Base-by-base conservation (phyloP, 768 basidiomycete genomes). In the Rhizopogon roseolus region DNA sequence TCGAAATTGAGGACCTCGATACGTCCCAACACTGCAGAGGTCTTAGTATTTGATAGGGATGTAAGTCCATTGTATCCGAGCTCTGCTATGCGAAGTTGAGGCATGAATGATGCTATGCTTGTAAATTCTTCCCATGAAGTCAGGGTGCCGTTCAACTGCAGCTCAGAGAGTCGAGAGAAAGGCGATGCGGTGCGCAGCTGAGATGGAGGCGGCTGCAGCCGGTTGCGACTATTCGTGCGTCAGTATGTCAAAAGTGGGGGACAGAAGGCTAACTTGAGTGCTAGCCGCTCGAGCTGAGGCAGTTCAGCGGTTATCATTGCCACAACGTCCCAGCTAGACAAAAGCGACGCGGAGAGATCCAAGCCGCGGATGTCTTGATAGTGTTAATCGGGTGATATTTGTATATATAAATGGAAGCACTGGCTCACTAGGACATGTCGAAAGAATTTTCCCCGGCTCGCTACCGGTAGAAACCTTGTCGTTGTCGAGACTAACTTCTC, bases 401-500 rank as follows among this genome's bases (percentile, higher is more conserved):
- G 11, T n/a, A n/a, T n/a, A n/a, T n/a, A n/a, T n/a, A n/a, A 45
- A 22, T 22, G 22, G 43, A 57, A 38, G 45, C 41, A 54, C 49
- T 40, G 36, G 73, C 84, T 77, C 66, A 92, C 90, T 86, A 37
- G 86, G 82, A 64, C 87, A 91, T 25, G 76, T 81, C 36, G 72
- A 66, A 36, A 63, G 58, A 54, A 90, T 83, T 52, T 73, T 70
- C 25, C 82, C 84, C 25, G 73, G 64, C 25, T 74, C 64, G 54
- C 76, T 71, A 22, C 85, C 76, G 40, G 72, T 63, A 45, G 81
- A 77, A 11, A 96, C 83, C 52, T 73, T 66, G 57, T 85, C 81
- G 60, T 74, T 76, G 63, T 95, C 90, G 28, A 97, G 73, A 55
- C 94, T 93, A 50, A 88, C 81, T 65, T 93, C 88, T 50, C 82